phyloP scores from a whole-genome alignment of 2,329 filamentous ascomycete species.

The Arthrobotrys iridis region DNA sequence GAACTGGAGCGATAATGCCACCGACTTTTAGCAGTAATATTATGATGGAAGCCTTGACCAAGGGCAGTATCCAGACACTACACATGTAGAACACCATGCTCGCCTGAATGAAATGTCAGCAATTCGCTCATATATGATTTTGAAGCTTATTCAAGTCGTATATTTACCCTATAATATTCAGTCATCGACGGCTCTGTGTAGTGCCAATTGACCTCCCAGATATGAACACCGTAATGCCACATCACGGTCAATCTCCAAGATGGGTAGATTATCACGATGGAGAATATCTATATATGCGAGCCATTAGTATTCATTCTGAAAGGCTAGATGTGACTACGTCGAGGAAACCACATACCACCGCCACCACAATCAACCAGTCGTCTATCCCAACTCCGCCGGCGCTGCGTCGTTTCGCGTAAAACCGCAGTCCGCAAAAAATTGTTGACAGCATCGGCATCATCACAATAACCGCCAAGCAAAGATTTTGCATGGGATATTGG shows the following conservation, averaged over 20 bases:
- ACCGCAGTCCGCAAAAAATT: constrained; percentile 39
- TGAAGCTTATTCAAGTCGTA: not conserved
- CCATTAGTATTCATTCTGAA: not conserved
- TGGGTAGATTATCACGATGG: constrained; percentile 48
- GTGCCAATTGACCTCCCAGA: constrained; percentile 50
- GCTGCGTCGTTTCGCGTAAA: constrained; percentile 48
- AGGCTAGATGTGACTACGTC: not conserved
- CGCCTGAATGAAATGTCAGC: constrained; percentile 5
- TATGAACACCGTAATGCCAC: constrained; percentile 52
- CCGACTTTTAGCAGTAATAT: constrained; percentile 49
- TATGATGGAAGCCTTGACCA: constrained; percentile 51
- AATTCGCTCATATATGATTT: not conserved
- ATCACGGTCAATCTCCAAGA: constrained; percentile 48
- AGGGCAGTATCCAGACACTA: constrained; percentile 49
- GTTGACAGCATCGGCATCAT: constrained; percentile 51
- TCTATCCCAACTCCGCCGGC: constrained; percentile 41
- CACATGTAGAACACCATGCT: constrained; percentile 52
- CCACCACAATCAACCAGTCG: constrained; percentile 44
- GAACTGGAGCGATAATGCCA: constrained; percentile 47
- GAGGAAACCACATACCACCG: constrained; percentile 34
- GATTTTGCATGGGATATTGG: constrained; percentile 51
- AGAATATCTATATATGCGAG: constrained; percentile 28
- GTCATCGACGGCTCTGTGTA: constrained; percentile 41
- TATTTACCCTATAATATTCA: constrained; percentile 45
- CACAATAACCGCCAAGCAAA: constrained; percentile 51